Evolutionary conservation across 2,329 filamentous ascomycete genomes (phyloP).

Genomic region (Fusarium sp.): DNA sequence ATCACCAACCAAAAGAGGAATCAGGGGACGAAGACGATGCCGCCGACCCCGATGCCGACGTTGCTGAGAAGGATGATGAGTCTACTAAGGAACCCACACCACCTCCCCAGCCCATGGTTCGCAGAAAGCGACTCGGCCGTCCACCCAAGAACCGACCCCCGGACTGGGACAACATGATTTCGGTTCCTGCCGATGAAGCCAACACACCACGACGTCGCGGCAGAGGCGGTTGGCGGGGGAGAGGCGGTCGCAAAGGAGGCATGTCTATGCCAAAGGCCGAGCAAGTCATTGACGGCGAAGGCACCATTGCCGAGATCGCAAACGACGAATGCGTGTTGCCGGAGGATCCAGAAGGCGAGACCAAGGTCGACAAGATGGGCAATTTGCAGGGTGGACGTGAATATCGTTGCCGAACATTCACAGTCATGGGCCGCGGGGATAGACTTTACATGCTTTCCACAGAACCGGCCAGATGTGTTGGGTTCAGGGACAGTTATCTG

Average conservation of each 20-base stretch:
- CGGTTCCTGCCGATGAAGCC: slow-evolving; percentile 64
- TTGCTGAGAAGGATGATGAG: slow-evolving; percentile 50
- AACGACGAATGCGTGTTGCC: slow-evolving; percentile 92
- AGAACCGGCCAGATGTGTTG: slow-evolving; percentile 94
- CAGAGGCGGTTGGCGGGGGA: slow-evolving; percentile 76
- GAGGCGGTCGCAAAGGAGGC: slow-evolving; percentile 74
- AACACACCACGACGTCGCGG: slow-evolving; percentile 72
- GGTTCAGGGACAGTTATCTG: slow-evolving; percentile 96
- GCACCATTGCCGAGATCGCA: slow-evolving; percentile 88
- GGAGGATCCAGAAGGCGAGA: slow-evolving; percentile 87
- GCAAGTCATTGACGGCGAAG: slow-evolving; percentile 92
- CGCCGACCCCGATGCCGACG: slow-evolving; percentile 47
- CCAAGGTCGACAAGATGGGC: slow-evolving; percentile 91
- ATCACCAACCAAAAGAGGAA: slow-evolving; percentile 65
- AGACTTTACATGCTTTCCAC: slow-evolving; percentile 98
- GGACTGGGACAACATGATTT: slow-evolving; percentile 77
- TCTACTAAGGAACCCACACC: slow-evolving; percentile 65
- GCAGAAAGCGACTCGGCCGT: slow-evolving; percentile 82
- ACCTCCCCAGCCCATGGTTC: slow-evolving; percentile 71
- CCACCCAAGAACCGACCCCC: slow-evolving; percentile 86
- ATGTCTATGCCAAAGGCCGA: slow-evolving; percentile 80
- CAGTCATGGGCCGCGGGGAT: slow-evolving; percentile 82
- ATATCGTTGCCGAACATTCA: slow-evolving; percentile 96
- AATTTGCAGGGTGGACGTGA: slow-evolving; percentile 85
- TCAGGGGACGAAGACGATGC: slow-evolving; percentile 55